phyloP scores from a whole-genome alignment of 1,284 basidiomycete species.

The Tilletia walkeri region DNA sequence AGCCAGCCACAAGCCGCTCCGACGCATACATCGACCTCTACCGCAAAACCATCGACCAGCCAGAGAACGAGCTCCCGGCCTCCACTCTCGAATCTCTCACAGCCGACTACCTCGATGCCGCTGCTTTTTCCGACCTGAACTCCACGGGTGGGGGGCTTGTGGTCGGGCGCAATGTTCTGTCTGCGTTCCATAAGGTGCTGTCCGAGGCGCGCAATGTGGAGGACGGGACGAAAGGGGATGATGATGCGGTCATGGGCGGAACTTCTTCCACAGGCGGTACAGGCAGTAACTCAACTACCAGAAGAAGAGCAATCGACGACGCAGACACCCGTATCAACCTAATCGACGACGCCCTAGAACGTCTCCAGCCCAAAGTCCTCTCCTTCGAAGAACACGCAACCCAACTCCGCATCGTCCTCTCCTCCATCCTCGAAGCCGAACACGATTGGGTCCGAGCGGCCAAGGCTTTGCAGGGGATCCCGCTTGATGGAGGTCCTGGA shows the following conservation, averaged over 20 bases:
- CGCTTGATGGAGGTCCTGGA: constrained; percentile 72
- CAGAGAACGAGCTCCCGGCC: not conserved
- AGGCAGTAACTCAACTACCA: constrained; percentile 57
- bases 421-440: constrained; percentile 79
- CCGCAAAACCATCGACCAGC: not conserved
- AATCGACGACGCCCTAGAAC: constrained; percentile 70
- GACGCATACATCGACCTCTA: constrained; percentile 8
- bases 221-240: not conserved
- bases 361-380: constrained; percentile 71
- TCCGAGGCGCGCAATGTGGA: constrained; percentile 12
- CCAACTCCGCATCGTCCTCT: constrained; percentile 76
- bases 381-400: constrained; percentile 94
- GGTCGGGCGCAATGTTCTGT: constrained; percentile 76
- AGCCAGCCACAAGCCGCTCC: not conserved
- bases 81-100: constrained; percentile 1
- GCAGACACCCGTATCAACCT: constrained; percentile 58
- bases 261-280: too few relatives aligned
- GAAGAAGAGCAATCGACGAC: constrained; percentile 32
- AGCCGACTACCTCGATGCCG: constrained; percentile 66
- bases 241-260: constrained; percentile 6
- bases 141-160: constrained; percentile 67
- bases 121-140: constrained; percentile 70
- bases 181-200: constrained; percentile 65
- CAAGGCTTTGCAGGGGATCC: constrained; percentile 81
- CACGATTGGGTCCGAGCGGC: constrained; percentile 93